Percentiles rank a stretch among this genome's conserved stretches.
Conservation (phyloP, 2,329 filamentous ascomycete species). For the Talaromyces sp. region DNA sequence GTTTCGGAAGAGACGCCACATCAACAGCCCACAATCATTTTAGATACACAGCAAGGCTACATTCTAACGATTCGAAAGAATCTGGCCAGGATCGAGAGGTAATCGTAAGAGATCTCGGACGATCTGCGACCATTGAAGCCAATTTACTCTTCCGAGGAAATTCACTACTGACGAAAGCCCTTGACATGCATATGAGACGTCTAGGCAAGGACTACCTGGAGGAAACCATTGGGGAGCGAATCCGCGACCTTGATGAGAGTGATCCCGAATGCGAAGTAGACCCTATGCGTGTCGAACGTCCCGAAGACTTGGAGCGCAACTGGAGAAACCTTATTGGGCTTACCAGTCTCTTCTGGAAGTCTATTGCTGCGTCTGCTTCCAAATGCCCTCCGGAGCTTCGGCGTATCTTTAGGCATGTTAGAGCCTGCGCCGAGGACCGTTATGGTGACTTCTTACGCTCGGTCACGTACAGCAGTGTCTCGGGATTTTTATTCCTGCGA, state of each 20-base stretch:
- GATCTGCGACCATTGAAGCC: constrained; percentile 68
- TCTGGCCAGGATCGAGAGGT: constrained; percentile 53
- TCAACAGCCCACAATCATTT: constrained; percentile 48
- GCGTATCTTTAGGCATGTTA: constrained; percentile 82
- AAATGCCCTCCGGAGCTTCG: constrained; percentile 76
- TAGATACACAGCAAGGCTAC: constrained; percentile 59
- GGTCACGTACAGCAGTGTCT: constrained; percentile 89
- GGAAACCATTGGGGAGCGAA: constrained; percentile 76
- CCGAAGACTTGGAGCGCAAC: constrained; percentile 73
- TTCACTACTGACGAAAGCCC: constrained; percentile 82
- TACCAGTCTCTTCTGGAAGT: constrained; percentile 80
- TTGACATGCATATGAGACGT: constrained; percentile 94
- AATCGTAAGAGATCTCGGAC: constrained; percentile 59
- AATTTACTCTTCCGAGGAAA: constrained; percentile 95
- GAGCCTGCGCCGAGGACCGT: constrained; percentile 86
- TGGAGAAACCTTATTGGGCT: constrained; percentile 72
- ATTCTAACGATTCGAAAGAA: constrained; percentile 57
- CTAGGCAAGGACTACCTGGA: constrained; percentile 90
- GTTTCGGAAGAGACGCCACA: constrained; percentile 74
- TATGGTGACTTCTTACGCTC: constrained; percentile 89
- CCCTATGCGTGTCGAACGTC: constrained; percentile 65
- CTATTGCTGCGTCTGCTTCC: constrained; percentile 68
- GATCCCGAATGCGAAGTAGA: constrained; percentile 95
- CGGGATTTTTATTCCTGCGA: constrained; percentile 86
- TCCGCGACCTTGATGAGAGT: constrained; percentile 82